Base-by-base conservation (phyloP, 345 rosid genomes). In the Salix viminalis region DNA sequence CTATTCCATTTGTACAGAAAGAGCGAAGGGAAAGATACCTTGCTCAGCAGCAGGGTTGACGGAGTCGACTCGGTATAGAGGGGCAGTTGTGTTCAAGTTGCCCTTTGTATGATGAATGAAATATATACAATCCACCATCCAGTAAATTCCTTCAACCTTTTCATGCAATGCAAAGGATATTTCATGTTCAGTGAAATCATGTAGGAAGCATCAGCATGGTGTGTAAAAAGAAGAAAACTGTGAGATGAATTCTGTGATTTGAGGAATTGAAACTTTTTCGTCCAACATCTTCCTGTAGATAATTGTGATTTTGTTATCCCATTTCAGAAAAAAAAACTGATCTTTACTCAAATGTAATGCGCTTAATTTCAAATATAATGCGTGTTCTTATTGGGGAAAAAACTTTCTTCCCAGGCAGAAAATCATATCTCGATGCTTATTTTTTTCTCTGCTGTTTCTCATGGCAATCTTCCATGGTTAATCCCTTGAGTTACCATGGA, bases 1-100 rank as follows among this genome's bases (percentile, higher is more conserved):
- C 58, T 60, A 11, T 58, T 69, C 8, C 16, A 14, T 28, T 67
- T 71, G 7, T 46, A 37, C 85, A 96, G 99, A 96, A 93, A 86
- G 99, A 96, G 83, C 90, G 99, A 39, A 81, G 99, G 79, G 99
- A 96, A 85, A 88, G 94, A 85, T 93, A 93, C 83, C 98, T 93
- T 61, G 99, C 98, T 42, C 92, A 83, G 54, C 99, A 90, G 85
- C 98, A 92, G 84, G 84, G 89, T 81, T 24, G 96, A 87, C 75
- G 97, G 88, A 61, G 91, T 86, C 54, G 99, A 93, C 77, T 90
- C 92, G 13, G 86, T 84, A 70, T 93, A 85, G 87, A 74, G 58
- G 14, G 26, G 24, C 58, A 28, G 3, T 46, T 23, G 46, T 44
- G 76, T 67, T 70, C 72, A 71, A 72, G 42, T 44, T 61, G 67